Evolutionary conservation across 2,329 filamentous ascomycete species (phyloP), one percentile per base, ranked within the genome.

Genomic region (Fusarium compactum): DNA sequence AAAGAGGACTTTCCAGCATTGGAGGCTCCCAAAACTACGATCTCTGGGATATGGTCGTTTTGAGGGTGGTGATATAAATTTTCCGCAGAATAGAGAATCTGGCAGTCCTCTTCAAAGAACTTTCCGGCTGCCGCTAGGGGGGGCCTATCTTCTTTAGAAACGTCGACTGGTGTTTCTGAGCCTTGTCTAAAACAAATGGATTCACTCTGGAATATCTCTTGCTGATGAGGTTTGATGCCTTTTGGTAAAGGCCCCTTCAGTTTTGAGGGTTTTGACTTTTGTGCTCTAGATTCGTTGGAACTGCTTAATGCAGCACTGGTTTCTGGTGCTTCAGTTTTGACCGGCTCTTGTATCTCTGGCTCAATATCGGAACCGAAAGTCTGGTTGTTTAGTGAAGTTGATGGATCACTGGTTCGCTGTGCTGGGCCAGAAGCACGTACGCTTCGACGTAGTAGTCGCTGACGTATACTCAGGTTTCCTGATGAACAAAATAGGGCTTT

Each of bases 1-100:
- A 97, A 92, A 18, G 93, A 93, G 3, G 93, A 96, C 79, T 97
- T 97, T 76, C 94, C 94, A 44, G 94, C 93, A 77, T 97, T 97
- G 70, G 93, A 94, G 74, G 95, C 94, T 45, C 94, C 94, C 40
- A 97, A 89, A 47, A 97, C 86, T 76, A 93, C 91, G 53, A 97
- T 87, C 70, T 90, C 87, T 46, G 87, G 87, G 6, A 84, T 79
- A 66, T 82, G 81, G 25, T 82, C 82, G 76, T 89, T 89, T 72
- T 82, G 76, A 30, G 81, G 82, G 63, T 89, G 81, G 73, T 86
- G 76, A 56, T 83, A 81, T 67, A 87, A 83, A 46, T 76, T 73
- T 40, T 81, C 81, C 20, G 84, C 85, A 18, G 84, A 84, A 80
- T 87, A 87, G 69, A 89, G 81, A 67, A 86, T 84, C 6, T 66